Evolutionary conservation across 306 rosid genomes (phyloP).

Genomic region (Fragaria vesca): DNA sequence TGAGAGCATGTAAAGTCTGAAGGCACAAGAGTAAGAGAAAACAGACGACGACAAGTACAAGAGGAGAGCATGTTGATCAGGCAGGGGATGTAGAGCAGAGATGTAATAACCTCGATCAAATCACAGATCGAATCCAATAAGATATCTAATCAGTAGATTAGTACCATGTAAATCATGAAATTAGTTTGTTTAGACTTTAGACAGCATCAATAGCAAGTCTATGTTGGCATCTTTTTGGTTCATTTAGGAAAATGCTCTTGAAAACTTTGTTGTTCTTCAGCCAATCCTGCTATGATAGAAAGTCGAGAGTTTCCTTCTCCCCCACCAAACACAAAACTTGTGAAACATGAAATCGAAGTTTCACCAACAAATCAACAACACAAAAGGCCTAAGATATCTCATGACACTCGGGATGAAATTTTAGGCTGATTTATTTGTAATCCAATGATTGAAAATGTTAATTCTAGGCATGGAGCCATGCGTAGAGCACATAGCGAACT

Average conservation of each 20-base stretch:
- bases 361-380: not conserved
- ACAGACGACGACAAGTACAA: not conserved
- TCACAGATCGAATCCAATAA: not conserved
- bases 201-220: constrained; percentile 3
- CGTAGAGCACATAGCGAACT: too few relatives aligned
- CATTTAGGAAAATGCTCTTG: not conserved
- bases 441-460: not conserved
- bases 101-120: constrained; percentile 2
- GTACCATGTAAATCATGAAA: constrained; percentile 18
- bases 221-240: not conserved
- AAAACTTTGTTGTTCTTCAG: not conserved
- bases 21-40: not conserved
- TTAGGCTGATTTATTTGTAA: not conserved
- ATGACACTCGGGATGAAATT: not conserved
- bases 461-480: too few relatives aligned
- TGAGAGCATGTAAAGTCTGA: constrained; percentile 1
- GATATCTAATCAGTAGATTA: constrained; percentile 1
- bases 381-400: too few relatives aligned
- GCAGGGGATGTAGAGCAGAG: not conserved
- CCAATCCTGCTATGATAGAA: not conserved
- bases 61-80: not conserved
- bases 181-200: constrained; percentile 3
- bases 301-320: not conserved
- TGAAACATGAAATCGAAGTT: not conserved
- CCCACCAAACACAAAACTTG: not conserved